Percentiles rank a stretch among this genome's conserved stretches.
Evolutionary conservation across 192 early-diverging fungal genomes (phyloP).

Genomic region (Backusella liffmaniae): DNA sequence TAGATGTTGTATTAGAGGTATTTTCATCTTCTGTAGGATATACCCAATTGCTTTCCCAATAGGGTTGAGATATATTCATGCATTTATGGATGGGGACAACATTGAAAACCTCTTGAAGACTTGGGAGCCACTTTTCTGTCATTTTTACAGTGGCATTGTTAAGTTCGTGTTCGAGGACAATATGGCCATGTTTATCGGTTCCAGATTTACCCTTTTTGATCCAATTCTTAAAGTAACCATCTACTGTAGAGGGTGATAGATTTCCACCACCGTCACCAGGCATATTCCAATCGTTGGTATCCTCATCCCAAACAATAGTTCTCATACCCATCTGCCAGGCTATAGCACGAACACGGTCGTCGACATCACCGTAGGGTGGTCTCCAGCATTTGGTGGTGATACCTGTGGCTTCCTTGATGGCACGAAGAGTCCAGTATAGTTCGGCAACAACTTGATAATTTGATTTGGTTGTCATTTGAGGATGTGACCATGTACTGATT

Average conservation of each 20-base stretch:
- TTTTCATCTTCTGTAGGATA: conserved; percentile 29
- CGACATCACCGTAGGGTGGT: conserved; percentile 57
- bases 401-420: conserved; percentile 43
- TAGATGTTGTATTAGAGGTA: neutral
- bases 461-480: conserved; percentile 47
- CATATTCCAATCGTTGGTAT: conserved; percentile 38
- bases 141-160: conserved; percentile 38
- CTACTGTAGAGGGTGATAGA: conserved; percentile 18
- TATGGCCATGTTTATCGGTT: conserved; percentile 28
- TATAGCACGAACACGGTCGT: conserved; percentile 56
- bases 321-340: conserved; percentile 48
- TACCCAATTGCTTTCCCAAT: conserved; percentile 36
- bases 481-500: conserved; percentile 52
- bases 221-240: conserved; percentile 36
- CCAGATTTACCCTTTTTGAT: conserved; percentile 15
- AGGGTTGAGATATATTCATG: conserved; percentile 38
- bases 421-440: conserved; percentile 52
- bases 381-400: conserved; percentile 48
- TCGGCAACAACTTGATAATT: conserved; percentile 61
- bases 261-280: conserved; percentile 24
- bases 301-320: conserved; percentile 34
- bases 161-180: conserved; percentile 44
- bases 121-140: conserved; percentile 44
- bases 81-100: conserved; percentile 35
- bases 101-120: conserved; percentile 34